Percentiles rank a stretch among this genome's conserved stretches.
Evolutionary conservation across 352 stramenopile genomes (phyloP).

Genomic region (Pythium scleroteichum): DNA sequence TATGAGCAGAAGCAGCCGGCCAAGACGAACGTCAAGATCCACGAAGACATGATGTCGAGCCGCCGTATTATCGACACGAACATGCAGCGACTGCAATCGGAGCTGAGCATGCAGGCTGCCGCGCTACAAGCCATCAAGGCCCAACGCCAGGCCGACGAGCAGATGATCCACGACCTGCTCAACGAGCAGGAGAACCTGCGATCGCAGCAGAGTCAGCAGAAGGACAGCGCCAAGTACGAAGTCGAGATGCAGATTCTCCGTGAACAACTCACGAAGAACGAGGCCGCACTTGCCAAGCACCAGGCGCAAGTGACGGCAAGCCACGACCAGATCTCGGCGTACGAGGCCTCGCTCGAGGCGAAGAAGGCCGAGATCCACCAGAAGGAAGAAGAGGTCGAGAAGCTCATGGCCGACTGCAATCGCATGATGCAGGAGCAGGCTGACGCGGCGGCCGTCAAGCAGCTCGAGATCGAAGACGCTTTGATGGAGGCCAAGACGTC

Average conservation of each 20-base stretch:
- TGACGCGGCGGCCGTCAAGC: slow-evolving; percentile 72
- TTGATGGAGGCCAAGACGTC: slow-evolving; percentile 84
- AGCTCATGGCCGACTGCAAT: slow-evolving; percentile 82
- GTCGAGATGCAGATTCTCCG: slow-evolving; percentile 75
- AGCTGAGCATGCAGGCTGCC: slow-evolving; percentile 56
- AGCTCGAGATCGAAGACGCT: slow-evolving; percentile 83
- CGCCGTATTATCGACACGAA: slow-evolving; percentile 82
- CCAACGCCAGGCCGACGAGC: slow-evolving; percentile 69
- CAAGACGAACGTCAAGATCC: slow-evolving; percentile 52
- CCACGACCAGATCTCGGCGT: slow-evolving; percentile 64
- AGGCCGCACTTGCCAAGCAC: slow-evolving; percentile 61
- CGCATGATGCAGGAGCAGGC: slow-evolving; percentile 86
- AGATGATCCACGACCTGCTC: slow-evolving; percentile 83
- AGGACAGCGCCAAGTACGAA: slow-evolving; percentile 53
- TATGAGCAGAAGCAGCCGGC: slow-evolving; percentile 38
- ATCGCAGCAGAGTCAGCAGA: slow-evolving; percentile 45
- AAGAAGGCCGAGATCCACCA: slow-evolving; percentile 66
- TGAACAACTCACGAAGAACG: slow-evolving; percentile 67
- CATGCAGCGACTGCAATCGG: slow-evolving; percentile 70
- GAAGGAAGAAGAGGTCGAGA: slow-evolving; percentile 82
- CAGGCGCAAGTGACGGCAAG: slow-evolving; percentile 70
- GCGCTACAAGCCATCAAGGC: slow-evolving; percentile 69
- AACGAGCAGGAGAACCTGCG: slow-evolving; percentile 84
- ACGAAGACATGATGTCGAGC: slow-evolving; percentile 86
- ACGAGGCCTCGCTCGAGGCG: slow-evolving; percentile 62